A percentile compares a stretch with the other conserved stretches of the same genome.
Evolutionary conservation across 768 basidiomycete genomes (phyloP).

Genomic region (Pleurotus citrinopileatus): DNA sequence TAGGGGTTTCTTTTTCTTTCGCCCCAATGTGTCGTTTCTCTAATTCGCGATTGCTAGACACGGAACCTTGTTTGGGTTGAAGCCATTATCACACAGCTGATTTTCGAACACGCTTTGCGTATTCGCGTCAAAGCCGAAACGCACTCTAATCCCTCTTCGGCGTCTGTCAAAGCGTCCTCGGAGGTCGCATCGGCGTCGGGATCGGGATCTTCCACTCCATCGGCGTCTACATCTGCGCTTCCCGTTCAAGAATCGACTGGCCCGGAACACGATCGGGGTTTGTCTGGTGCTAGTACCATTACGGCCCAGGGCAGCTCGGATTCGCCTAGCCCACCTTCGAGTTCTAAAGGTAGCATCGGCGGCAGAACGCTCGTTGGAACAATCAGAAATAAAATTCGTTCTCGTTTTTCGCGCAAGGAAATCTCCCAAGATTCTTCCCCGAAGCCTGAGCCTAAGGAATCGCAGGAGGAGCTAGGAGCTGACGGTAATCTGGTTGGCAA

Average conservation of each 20-base stretch:
- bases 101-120: constrained; percentile 34
- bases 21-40: too few species aligned
- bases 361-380: constrained; percentile 4
- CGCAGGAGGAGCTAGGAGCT: constrained; percentile 14
- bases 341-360: not conserved
- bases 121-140: constrained; percentile 46
- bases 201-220: constrained; percentile 8
- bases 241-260: constrained; percentile 1
- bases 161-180: not conserved
- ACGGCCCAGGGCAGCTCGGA: not conserved
- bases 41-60: constrained; percentile 15
- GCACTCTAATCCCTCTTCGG: not conserved
- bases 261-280: not conserved
- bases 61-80: constrained; percentile 20
- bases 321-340: not conserved
- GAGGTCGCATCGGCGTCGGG: not conserved
- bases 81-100: constrained; percentile 20
- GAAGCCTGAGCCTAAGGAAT: not conserved
- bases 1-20: constrained; percentile 22
- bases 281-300: constrained; percentile 1
- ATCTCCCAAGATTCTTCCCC: not conserved
- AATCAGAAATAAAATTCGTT: not conserved
- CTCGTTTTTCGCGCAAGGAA: not conserved
- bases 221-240: not conserved
- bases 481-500: constrained; percentile 61